Evolutionary conservation across 2,329 filamentous ascomycete genomes (phyloP), one percentile per base, ranked within the genome.

Genomic region (Cucurbitaria berberidis): DNA sequence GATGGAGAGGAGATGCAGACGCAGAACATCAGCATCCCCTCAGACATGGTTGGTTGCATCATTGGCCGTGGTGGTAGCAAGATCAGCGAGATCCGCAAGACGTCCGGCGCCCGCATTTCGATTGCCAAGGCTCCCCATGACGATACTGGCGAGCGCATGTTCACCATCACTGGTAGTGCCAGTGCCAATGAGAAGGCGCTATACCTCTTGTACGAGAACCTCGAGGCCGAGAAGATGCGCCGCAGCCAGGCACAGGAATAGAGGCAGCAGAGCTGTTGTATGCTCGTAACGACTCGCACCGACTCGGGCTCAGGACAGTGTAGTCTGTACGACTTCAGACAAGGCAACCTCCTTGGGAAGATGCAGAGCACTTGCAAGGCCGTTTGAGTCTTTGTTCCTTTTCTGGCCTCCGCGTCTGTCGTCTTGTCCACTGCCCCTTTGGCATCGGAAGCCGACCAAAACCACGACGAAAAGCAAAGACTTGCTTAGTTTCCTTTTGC

Each of bases 11-110:
- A 97, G 77, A 90, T 98, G 57, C 93, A 97, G 77, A 99, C 95
- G 1, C 95, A 99, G 74, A 99, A 99, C 80, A 99, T 99, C 79
- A 97, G 92, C 82, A 99, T 99, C 70, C 95, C 95, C 22, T 93
- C 95, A 42, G 95, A 99, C 81, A 99, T 99, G 95, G 95, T 99
- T 76, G 95, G 95, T 65, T 99, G 95, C 80, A 99, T 99, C 80
- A 99, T 99, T 74, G 95, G 95, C 63, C 89, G 93, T 62, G 91
- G 84, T 48, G 95, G 95, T 62, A 93, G 86, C 82, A 99, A 99
- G 85, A 99, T 99, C 74, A 97, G 91, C 76, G 95, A 99, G 80
- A 99, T 99, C 69, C 90, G 95, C 77, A 96, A 96, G 82, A 93
- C 89, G 58, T 99, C 95, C 48, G 93, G 93, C 55, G 95, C 95